Evolutionary conservation across 2,329 filamentous ascomycete genomes (phyloP).

Genomic region (Xenoacremonium recifei): DNA sequence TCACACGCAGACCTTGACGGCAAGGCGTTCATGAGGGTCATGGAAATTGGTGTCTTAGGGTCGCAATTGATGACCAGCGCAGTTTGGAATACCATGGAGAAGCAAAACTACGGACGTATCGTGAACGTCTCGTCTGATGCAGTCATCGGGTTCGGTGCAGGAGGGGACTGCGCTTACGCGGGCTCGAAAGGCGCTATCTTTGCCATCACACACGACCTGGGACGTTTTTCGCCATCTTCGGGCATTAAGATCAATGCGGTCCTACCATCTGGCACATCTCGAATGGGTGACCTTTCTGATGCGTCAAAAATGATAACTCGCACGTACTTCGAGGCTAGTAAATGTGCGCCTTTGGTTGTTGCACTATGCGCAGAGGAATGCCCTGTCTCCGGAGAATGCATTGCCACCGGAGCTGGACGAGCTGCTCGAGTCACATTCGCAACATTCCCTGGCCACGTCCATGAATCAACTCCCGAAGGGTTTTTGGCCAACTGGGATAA

Average conservation of each 20-base stretch:
- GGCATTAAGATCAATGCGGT: slow-evolving; percentile 21
- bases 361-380: slow-evolving; percentile 15
- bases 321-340: slow-evolving; percentile 12
- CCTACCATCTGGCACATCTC: slow-evolving; percentile 13
- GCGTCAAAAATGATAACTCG: slow-evolving; percentile 14
- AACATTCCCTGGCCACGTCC: slow-evolving; percentile 14
- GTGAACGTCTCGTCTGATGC: slow-evolving; percentile 12
- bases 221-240: slow-evolving; percentile 5
- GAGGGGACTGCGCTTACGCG: slow-evolving; percentile 13
- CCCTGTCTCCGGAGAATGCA: slow-evolving; percentile 14
- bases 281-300: slow-evolving; percentile 19
- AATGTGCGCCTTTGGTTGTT: slow-evolving; percentile 12
- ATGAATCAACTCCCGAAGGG: slow-evolving; percentile 11
- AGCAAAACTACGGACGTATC: slow-evolving; percentile 6
- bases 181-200: slow-evolving; percentile 12
- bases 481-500: slow-evolving; percentile 13
- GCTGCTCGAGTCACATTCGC: slow-evolving; percentile 15
- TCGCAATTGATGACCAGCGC: slow-evolving; percentile 13
- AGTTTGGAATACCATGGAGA: slow-evolving; percentile 16
- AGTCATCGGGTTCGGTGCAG: slow-evolving; percentile 17
- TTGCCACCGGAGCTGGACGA: slow-evolving; percentile 12
- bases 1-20: slow-evolving; percentile 5
- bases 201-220: slow-evolving; percentile 12
- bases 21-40: slow-evolving; percentile 9
- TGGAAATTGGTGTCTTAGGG: slow-evolving; percentile 15